Base-by-base conservation (phyloP, 2,329 filamentous ascomycete species). In the Exophiala bonariae region DNA sequence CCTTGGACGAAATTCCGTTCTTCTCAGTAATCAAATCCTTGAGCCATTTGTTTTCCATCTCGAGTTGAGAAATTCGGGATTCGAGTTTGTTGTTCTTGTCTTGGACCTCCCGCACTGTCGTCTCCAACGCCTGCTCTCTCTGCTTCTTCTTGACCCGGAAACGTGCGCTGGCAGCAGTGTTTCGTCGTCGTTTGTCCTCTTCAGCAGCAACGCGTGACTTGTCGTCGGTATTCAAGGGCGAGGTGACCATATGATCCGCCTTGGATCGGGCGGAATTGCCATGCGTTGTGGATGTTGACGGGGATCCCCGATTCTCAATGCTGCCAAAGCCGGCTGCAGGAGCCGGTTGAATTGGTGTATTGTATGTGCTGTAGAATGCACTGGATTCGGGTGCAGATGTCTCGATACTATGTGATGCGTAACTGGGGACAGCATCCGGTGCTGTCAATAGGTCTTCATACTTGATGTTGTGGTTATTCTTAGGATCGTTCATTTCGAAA, bases 101-200 rank as follows among this genome's bases (percentile, higher is more conserved):
- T 20, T 81, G 81, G 71, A 92, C 87, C 58, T 95, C 89, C 68
- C 90, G 89, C 60, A 89, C 85, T 3, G 82, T 85, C 62, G 82
- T 83, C 68, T 92, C 88, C 42, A 99, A 81, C 7, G 87, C 86
- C 68, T 91, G 87, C 74, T 95, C 89, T 41, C 89, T 85, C 72
- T 93, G 88, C 81, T 95, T 95, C 85, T 95, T 95, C 82, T 95
- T 95, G 65, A 93, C 83, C 50, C 89, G 86, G 78, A 95, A 95
- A 40, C 89, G 86, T 14, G 89, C 89, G 57, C 85, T 90, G 45
- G 89, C 89, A 23, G 89, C 89, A 2, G 90, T 95, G 72, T 95
- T 95, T 55, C 89, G 83, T 49, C 89, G 83, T 40, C 89, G 85
- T 73, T 95, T 95, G 66, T 95, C 89, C 69, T 95, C 89, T 67